A percentile compares a stretch with the other conserved stretches of the same genome.
phyloP scores from a whole-genome alignment of 495 filamentous ascomycete genomes.

The Usnea hakonensis region DNA sequence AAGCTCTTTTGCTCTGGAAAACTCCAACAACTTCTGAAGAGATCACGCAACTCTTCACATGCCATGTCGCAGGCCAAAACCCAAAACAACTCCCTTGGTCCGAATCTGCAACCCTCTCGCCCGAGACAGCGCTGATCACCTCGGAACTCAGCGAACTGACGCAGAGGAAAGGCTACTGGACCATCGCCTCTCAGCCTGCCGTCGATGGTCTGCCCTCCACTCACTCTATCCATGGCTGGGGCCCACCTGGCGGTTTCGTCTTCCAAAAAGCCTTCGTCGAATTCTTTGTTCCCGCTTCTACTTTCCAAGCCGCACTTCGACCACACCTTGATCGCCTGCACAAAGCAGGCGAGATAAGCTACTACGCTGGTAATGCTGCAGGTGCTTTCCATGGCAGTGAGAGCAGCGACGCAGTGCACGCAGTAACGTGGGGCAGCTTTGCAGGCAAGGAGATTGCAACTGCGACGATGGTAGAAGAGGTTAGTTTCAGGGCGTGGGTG shows the following conservation, averaged over 20 bases:
- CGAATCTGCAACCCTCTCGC: conserved; percentile 66
- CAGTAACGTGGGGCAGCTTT: conserved; percentile 96
- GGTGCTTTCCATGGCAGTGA: conserved; percentile 63
- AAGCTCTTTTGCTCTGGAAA: conserved; percentile 79
- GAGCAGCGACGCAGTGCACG: conserved; percentile 61
- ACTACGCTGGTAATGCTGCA: conserved; percentile 69
- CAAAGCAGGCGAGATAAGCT: conserved; percentile 60
- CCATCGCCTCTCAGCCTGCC: conserved; percentile 90
- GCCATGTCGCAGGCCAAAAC: conserved; percentile 68
- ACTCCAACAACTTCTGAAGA: conserved; percentile 58
- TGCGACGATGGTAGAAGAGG: conserved; percentile 94
- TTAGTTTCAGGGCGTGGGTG: conserved; percentile 88
- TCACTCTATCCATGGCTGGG: conserved; percentile 87
- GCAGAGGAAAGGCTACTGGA: conserved; percentile 75
- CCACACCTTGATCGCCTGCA: conserved; percentile 49
- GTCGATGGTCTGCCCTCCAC: conserved; percentile 73
- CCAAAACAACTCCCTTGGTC: conserved; percentile 79
- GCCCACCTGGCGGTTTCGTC: conserved; percentile 83
- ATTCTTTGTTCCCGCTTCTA: conserved; percentile 69
- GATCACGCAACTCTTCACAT: conserved; percentile 69
- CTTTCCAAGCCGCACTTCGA: conserved; percentile 57
- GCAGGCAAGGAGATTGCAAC: conserved; percentile 95
- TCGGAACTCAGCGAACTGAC: conserved; percentile 67
- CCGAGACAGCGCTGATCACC: conserved; percentile 76
- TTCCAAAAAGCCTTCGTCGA: conserved; percentile 99